A percentile compares a stretch with the other conserved stretches of the same genome.
Evolutionary conservation across 208 protist species (phyloP).

Genomic region (Trypanosoma cruzi): DNA sequence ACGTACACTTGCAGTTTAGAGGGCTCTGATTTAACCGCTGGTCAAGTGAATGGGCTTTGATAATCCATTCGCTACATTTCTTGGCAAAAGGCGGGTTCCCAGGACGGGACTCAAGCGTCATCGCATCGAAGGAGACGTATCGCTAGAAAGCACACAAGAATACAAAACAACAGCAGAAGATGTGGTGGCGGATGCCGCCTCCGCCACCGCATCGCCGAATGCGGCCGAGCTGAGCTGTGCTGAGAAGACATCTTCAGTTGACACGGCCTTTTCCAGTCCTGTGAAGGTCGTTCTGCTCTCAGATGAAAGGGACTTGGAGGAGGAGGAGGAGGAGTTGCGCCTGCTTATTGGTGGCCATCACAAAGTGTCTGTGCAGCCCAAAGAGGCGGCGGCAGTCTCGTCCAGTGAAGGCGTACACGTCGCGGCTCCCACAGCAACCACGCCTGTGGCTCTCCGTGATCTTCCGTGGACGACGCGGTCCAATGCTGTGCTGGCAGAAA

Average conservation of each 20-base stretch:
- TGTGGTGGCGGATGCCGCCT: neutral
- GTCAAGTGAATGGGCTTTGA: constrained; percentile 15
- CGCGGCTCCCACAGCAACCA: neutral
- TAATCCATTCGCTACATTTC: constrained; percentile 21
- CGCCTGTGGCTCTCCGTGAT: constrained; percentile 25
- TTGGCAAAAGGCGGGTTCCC: constrained; percentile 8
- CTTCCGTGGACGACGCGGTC: constrained; percentile 59
- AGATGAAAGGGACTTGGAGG: constrained; percentile 28
- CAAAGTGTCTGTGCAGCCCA: constrained; percentile 10
- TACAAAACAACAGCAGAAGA: neutral
- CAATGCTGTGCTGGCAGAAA: constrained; percentile 29
- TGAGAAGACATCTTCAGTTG: neutral
- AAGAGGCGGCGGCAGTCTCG: constrained; percentile 42
- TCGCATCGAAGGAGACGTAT: constrained; percentile 11
- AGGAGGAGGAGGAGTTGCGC: constrained; percentile 77
- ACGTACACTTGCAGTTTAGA: neutral
- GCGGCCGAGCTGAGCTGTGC: neutral
- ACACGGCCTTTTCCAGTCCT: neutral
- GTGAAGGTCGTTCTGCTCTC: constrained; percentile 17
- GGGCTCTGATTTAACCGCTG: neutral
- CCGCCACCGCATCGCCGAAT: constrained; percentile 14
- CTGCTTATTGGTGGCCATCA: constrained; percentile 54
- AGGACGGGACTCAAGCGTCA: constrained; percentile 5
- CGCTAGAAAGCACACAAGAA: neutral
- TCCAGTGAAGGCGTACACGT: neutral